Base-by-base conservation (phyloP, 2,329 filamentous ascomycete genomes). In the Laburnicola sp. region DNA sequence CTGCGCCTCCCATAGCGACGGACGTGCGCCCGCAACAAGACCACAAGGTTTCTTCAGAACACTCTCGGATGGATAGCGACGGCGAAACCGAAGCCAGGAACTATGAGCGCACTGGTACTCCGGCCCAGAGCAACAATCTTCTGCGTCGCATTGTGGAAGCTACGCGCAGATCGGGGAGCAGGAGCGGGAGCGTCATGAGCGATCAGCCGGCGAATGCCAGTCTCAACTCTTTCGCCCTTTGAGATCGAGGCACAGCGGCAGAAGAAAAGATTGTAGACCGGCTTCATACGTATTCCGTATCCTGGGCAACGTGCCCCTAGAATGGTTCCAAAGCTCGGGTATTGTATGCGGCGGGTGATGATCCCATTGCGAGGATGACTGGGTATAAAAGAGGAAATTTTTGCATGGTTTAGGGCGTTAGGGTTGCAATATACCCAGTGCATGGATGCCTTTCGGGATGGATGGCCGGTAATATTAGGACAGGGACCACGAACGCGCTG, bases 1-100 rank as follows among this genome's bases (percentile, higher is more conserved):
- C 59, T 23, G 68, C 69, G 21, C 69, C 69, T 2, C 69, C 69
- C 3, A 59, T 72, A 5, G 38, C 66, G 1, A 60, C 45, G 11
- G 62, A 70, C 22, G 52, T 70, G 35, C 54, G 66, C 1, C 41
- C 32, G 26, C 22, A 25, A 11, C 26, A 30, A 30, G 10, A 30
- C 28, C 10, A 30, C 28, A 30, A 30, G 28, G 28, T 10, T 30
- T 30, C 28, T 6, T 6, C 28, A 30, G 28, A 30, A 6, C 28
- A 5, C 10, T 6, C 38, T n/a, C 3, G 34, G 21, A 6, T n/a
- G 5, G 53, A 60, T 6, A 51, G 45, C 28, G 40, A 47, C 21
- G 48, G 48, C 9, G 56, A 57, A 22, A 26, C 34, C 16, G 56
- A 54, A 3, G 10, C n/a, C 10, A 9, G 26, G 28, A 30, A 26